A percentile compares a stretch with the other conserved stretches of the same genome.
Evolutionary conservation across 2,329 filamentous ascomycete genomes (phyloP).

Genomic region (Scytalidium lignicola): DNA sequence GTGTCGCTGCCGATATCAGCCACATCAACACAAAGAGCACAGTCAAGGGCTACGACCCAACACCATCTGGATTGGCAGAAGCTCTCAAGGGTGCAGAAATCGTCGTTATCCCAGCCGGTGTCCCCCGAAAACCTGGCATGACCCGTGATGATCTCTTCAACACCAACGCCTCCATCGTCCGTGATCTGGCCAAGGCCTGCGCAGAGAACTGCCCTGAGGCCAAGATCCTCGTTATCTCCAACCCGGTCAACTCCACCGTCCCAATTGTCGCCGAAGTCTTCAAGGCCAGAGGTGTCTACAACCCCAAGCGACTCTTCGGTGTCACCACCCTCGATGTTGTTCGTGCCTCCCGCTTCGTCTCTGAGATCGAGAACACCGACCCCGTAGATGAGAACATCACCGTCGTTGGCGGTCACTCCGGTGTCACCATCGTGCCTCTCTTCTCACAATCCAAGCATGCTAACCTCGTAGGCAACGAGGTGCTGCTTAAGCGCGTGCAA

Average conservation of each 20-base stretch:
- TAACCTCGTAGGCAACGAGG: slow-evolving; percentile 71
- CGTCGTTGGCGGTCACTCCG: slow-evolving; percentile 95
- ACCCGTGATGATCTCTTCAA: slow-evolving; percentile 99
- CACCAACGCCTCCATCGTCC: slow-evolving; percentile 99
- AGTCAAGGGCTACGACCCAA: slow-evolving; percentile 85
- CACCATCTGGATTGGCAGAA: slow-evolving; percentile 66
- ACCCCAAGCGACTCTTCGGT: slow-evolving; percentile 98
- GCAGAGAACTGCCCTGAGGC: slow-evolving; percentile 86
- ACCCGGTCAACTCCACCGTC: slow-evolving; percentile 99
- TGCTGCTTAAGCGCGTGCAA: slow-evolving; percentile 83
- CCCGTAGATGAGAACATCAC: slow-evolving; percentile 90
- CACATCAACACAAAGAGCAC: slow-evolving; percentile 99
- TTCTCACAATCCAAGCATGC: slow-evolving; percentile 90
- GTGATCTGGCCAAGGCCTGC: slow-evolving; percentile 92
- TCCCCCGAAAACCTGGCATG: slow-evolving; percentile 95
- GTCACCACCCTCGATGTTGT: slow-evolving; percentile 99
- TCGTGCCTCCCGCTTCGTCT: slow-evolving; percentile 96
- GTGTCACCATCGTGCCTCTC: slow-evolving; percentile 96
- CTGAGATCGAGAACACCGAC: slow-evolving; percentile 85
- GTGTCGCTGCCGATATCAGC: slow-evolving; percentile 95
- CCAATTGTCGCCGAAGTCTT: slow-evolving; percentile 96
- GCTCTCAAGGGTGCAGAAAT: slow-evolving; percentile 86
- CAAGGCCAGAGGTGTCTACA: slow-evolving; percentile 94
- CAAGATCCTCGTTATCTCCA: slow-evolving; percentile 96
- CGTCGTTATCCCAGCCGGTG: slow-evolving; percentile 95